These are phyloP conservation scores for Mycena citricolor DNA, from an alignment of 1,284 basidiomycete species.

Conservation along the genomic window DNA sequence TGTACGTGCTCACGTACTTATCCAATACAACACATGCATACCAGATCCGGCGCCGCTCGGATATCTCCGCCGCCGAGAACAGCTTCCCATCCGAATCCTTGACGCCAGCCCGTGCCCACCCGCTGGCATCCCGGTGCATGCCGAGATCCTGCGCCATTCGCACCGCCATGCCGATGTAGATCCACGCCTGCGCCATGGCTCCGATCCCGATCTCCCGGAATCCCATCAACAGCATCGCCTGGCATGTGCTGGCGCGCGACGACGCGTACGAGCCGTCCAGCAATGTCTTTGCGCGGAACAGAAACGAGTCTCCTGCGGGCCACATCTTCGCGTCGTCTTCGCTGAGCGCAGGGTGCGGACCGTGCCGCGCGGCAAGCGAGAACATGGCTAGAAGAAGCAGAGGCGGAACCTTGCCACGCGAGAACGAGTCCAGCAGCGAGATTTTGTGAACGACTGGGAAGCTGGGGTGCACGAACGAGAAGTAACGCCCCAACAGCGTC, in stretches of 20 bases:
- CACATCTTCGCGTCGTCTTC: slow-evolving; percentile 65
- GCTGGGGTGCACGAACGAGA: slow-evolving; percentile 73
- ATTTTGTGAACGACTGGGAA: slow-evolving; percentile 74
- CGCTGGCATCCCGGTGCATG: slow-evolving; percentile 80
- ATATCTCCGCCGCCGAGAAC: slow-evolving; percentile 66
- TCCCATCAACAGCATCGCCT: slow-evolving; percentile 76
- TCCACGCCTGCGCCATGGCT: slow-evolving; percentile 85
- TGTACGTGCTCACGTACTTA: slow-evolving; percentile 78
- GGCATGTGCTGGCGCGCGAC: slow-evolving; percentile 66
- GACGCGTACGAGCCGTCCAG: slow-evolving; percentile 66
- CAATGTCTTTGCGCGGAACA: slow-evolving; percentile 68
- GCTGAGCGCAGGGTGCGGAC: slow-evolving; percentile 39
- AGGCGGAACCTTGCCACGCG: slow-evolving; percentile 48
- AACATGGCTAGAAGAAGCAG: slow-evolving; percentile 78
- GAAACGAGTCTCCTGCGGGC: slow-evolving; percentile 76
- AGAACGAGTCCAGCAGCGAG: slow-evolving; percentile 64
- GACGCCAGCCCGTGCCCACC: slow-evolving; percentile 57
- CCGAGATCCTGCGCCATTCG: slow-evolving; percentile 87
- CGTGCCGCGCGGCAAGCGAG: slow-evolving; percentile 73
- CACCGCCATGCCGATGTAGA: slow-evolving; percentile 76
- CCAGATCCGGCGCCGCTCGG: slow-evolving; percentile 79
- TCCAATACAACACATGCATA: slow-evolving; percentile 80
- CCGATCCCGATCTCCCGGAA: slow-evolving; percentile 86
- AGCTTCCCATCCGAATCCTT: slow-evolving; percentile 45
- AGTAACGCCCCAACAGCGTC: slow-evolving; percentile 73